These are phyloP conservation scores for Colletotrichum lentis DNA, from an alignment of 2,329 filamentous ascomycete genomes.

Conservation along the genomic window DNA sequence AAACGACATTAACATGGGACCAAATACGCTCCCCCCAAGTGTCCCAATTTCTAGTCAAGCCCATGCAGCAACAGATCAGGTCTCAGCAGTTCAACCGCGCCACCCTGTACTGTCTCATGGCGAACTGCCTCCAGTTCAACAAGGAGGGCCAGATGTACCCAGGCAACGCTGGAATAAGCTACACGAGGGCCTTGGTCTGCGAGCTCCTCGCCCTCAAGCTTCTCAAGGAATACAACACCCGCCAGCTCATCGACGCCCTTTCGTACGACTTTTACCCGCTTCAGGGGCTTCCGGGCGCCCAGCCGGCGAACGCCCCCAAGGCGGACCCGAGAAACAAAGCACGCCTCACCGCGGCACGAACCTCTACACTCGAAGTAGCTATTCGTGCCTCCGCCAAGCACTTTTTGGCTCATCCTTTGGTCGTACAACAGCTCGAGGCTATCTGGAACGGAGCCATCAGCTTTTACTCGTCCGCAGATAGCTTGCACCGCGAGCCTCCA, in stretches of 20 bases:
- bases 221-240: slow-evolving; percentile 86
- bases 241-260: slow-evolving; percentile 91
- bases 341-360: slow-evolving; percentile 71
- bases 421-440: slow-evolving; percentile 93
- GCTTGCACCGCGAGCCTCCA: slow-evolving; percentile 71
- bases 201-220: slow-evolving; percentile 90
- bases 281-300: slow-evolving; percentile 72
- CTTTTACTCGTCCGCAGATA: slow-evolving; percentile 89
- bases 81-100: slow-evolving; percentile 84
- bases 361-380: slow-evolving; percentile 90
- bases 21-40: slow-evolving; percentile 95
- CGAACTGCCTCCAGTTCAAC: slow-evolving; percentile 90
- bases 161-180: slow-evolving; percentile 83
- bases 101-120: slow-evolving; percentile 88
- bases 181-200: slow-evolving; percentile 85
- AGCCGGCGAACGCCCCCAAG: slow-evolving; percentile 50
- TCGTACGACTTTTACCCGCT: slow-evolving; percentile 96
- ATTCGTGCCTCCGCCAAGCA: slow-evolving; percentile 93
- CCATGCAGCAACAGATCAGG: slow-evolving; percentile 89
- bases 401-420: slow-evolving; percentile 88
- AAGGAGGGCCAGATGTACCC: slow-evolving; percentile 86
- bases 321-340: slow-evolving; percentile 53
- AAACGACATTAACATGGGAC: slow-evolving; percentile 93
- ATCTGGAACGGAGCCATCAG: slow-evolving; percentile 97
- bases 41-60: slow-evolving; percentile 94